Percentiles rank a stretch among this genome's conserved stretches.
These are phyloP conservation scores for Magnolia changhungtana DNA, from an alignment of 164 flowering plant species.

Conservation along the genomic window DNA sequence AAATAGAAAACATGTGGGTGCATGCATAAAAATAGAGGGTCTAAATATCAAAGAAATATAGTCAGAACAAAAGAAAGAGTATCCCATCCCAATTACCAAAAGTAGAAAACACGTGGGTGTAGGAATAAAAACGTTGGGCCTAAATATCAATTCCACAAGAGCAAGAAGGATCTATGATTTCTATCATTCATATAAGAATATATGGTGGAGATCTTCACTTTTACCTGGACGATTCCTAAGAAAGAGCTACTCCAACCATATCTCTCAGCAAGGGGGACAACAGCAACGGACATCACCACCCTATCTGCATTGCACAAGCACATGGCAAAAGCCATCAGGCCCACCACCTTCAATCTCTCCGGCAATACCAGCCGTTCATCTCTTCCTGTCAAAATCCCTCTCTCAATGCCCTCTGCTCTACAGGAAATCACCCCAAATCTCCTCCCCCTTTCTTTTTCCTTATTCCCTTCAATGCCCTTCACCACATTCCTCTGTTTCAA, in stretches of 20 bases:
- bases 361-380: slow-evolving; percentile 26
- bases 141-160: background rate
- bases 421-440: slow-evolving; percentile 25
- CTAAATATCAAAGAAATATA: background rate
- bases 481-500: background rate
- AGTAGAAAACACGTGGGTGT: background rate
- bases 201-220: background rate
- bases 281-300: slow-evolving; percentile 91
- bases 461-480: background rate
- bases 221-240: slow-evolving; percentile 91
- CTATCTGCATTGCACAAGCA: slow-evolving; percentile 86
- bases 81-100: background rate
- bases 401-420: slow-evolving; percentile 67
- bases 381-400: slow-evolving; percentile 27
- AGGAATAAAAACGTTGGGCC: too few species aligned
- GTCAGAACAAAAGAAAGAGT: background rate
- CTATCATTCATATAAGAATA: background rate
- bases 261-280: slow-evolving; percentile 77
- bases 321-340: slow-evolving; percentile 69
- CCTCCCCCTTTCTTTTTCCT: slow-evolving; percentile 1
- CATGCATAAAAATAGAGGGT: background rate
- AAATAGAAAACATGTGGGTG: background rate
- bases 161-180: too few species aligned
- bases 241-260: slow-evolving; percentile 87
- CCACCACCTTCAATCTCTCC: slow-evolving; percentile 86